These are phyloP conservation scores for Antitrichia curtipendula DNA, from an alignment of 225 moss, liverwort and hornwort species.

Conservation along the genomic window DNA sequence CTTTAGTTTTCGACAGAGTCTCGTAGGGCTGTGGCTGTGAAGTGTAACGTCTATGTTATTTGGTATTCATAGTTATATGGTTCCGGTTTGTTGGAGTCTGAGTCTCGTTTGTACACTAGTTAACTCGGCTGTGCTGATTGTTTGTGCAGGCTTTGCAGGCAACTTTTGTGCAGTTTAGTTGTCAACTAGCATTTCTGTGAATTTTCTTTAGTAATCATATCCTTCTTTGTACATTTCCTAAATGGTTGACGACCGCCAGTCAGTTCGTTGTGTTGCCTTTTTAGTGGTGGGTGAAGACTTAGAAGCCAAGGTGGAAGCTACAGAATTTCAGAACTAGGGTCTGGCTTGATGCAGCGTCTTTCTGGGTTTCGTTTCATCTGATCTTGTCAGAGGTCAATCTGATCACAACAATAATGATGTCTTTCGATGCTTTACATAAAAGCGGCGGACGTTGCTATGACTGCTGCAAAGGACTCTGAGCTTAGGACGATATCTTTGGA, in stretches of 20 bases:
- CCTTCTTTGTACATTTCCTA: background rate
- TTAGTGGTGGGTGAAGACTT: background rate
- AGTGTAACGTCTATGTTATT: background rate
- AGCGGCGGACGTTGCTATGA: background rate
- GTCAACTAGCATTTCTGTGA: background rate
- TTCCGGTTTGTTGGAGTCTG: background rate
- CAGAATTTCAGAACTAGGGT: background rate
- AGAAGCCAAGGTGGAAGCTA: background rate
- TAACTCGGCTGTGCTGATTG: background rate
- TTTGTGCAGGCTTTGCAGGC: constrained; percentile 3
- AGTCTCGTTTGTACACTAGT: background rate
- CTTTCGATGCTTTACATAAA: background rate
- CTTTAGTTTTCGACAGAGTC: background rate
- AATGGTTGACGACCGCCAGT: background rate
- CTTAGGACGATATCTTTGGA: background rate
- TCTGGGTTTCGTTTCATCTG: background rate
- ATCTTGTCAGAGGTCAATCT: background rate
- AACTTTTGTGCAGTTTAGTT: background rate
- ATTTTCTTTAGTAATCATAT: background rate
- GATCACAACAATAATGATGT: background rate
- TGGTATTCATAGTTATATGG: background rate
- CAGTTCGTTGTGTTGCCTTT: background rate
- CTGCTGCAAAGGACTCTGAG: background rate
- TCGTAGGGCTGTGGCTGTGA: background rate
- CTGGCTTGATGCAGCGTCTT: background rate